Evolutionary conservation across 2,329 filamentous ascomycete species (phyloP).

Genomic region (Fusarium xyrophilum): DNA sequence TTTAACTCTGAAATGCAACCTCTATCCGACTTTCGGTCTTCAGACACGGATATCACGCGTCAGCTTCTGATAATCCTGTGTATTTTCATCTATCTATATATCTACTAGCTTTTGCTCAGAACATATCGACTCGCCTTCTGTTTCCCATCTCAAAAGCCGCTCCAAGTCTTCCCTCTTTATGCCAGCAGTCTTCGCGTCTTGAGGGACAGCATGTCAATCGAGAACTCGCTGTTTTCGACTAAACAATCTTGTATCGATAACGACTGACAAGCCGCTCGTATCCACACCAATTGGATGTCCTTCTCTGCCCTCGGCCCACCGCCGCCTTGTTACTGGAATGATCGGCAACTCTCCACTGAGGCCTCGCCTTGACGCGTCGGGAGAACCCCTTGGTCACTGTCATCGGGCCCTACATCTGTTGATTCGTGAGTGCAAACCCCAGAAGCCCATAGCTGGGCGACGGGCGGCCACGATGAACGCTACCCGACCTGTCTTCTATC

Average conservation of each 20-base stretch:
- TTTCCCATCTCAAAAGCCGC: accelerated
- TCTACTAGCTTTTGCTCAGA: neutral
- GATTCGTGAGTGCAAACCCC: neutral
- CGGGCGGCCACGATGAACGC: neutral
- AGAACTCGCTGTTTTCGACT: neutral
- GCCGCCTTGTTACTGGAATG: neutral
- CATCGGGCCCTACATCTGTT: too few species aligned
- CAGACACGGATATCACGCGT: accelerated
- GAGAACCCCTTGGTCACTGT: neutral
- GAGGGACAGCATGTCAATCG: too few species aligned
- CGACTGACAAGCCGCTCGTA: neutral
- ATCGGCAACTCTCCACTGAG: neutral
- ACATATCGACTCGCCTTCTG: accelerated
- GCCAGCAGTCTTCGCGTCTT: neutral
- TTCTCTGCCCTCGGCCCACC: too few species aligned
- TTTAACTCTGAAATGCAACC: neutral
- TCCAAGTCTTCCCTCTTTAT: accelerated
- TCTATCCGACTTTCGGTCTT: neutral
- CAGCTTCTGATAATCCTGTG: neutral
- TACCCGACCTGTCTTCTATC: neutral
- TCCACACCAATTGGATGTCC: neutral
- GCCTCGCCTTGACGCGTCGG: too few species aligned
- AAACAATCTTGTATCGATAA: neutral
- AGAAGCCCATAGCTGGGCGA: neutral
- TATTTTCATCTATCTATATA: neutral